These are phyloP conservation scores for Paramecium sexaurelia DNA, from an alignment of 73 alveolate genomes.

Conservation along the genomic window DNA sequence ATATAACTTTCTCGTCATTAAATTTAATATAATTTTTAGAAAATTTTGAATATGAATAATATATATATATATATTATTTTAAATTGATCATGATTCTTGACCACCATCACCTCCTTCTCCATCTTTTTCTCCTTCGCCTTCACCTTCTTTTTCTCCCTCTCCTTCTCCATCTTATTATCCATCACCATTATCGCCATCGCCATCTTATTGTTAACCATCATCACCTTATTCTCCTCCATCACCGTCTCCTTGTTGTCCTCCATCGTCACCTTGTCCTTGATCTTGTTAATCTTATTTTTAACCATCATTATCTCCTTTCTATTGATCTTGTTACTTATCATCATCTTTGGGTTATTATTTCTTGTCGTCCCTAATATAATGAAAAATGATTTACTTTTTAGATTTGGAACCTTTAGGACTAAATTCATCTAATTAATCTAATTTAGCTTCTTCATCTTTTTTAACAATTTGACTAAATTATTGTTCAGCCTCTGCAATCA, in stretches of 20 bases:
- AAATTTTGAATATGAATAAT: no score
- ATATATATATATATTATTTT: no score
- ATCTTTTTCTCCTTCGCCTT: slow-evolving; percentile 70
- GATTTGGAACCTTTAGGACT: slow-evolving; percentile 56
- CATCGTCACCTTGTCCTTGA: background rate
- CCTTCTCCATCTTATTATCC: background rate
- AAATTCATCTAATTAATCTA: slow-evolving; percentile 74
- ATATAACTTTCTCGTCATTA: background rate
- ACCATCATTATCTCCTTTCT: background rate
- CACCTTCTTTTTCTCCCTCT: background rate
- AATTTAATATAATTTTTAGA: background rate
- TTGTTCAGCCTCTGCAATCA: slow-evolving; percentile 43
- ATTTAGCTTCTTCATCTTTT: background rate
- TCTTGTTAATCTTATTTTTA: background rate
- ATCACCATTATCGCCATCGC: background rate
- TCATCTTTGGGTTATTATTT: background rate
- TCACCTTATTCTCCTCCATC: background rate
- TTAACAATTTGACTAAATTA: background rate
- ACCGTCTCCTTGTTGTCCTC: background rate
- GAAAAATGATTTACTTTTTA: background rate
- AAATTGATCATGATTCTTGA: background rate
- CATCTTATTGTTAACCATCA: background rate
- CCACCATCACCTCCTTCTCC: no score
- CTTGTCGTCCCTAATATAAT: background rate
- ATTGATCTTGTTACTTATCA: background rate